Conservation (phyloP, 345 rosid genomes). For the Ailanthus altissimus region DNA sequence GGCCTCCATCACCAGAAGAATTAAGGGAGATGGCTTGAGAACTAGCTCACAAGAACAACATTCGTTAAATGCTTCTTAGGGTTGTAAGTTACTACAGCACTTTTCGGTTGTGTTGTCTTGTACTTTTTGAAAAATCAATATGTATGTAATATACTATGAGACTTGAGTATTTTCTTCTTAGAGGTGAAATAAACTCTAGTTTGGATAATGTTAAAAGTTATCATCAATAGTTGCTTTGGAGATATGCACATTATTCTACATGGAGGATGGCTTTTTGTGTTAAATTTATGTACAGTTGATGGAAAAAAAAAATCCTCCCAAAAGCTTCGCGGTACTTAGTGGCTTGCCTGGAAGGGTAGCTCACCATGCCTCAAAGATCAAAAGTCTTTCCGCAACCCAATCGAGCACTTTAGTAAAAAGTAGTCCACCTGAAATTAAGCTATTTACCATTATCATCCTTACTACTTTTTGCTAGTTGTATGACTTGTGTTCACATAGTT, state of each 20-base stretch:
- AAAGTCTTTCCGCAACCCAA: not conserved
- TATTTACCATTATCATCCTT: not conserved
- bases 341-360: not conserved
- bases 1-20: constrained; percentile 69
- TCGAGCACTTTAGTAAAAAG: not conserved
- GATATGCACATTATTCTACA: not conserved
- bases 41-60: constrained; percentile 48
- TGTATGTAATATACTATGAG: constrained; percentile 11
- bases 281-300: not conserved
- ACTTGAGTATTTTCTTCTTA: constrained; percentile 9
- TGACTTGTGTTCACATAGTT: not conserved
- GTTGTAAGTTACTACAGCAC: constrained; percentile 12
- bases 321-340: not conserved
- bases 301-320: not conserved
- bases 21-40: constrained; percentile 70
- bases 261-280: not conserved
- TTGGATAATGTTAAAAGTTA: not conserved
- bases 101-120: not conserved
- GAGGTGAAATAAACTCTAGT: constrained; percentile 1
- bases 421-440: not conserved
- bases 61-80: constrained; percentile 20
- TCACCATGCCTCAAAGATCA: not conserved
- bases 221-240: not conserved
- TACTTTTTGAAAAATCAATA: not conserved
- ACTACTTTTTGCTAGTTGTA: not conserved